phyloP scores from a whole-genome alignment of 192 early-diverging fungal genomes.

The Ambispora gerdemannii region DNA sequence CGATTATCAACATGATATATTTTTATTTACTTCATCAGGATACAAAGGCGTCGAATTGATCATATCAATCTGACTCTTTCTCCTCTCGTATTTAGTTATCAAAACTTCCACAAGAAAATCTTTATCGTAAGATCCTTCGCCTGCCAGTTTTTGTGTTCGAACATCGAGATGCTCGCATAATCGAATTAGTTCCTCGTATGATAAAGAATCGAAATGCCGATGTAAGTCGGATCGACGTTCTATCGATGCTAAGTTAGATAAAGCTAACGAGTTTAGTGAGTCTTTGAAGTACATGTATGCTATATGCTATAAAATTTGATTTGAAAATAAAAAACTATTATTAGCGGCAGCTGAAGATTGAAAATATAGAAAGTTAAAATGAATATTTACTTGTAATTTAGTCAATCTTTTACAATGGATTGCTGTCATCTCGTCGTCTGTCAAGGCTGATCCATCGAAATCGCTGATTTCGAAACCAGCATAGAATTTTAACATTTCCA shows the following conservation, averaged over 20 bases:
- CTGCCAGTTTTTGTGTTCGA: conserved; percentile 47
- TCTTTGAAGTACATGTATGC: conserved; percentile 68
- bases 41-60: conserved; percentile 72
- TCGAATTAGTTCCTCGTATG: conserved; percentile 43
- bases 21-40: conserved; percentile 61
- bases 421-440: conserved; percentile 60
- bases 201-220: conserved; percentile 53
- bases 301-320: conserved; percentile 42
- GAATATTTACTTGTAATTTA: conserved; percentile 56
- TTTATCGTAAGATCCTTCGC: conserved; percentile 28
- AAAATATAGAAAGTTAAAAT: neutral
- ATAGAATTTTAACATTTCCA: conserved; percentile 70
- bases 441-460: conserved; percentile 72
- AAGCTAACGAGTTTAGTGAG: conserved; percentile 66
- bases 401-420: conserved; percentile 60
- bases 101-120: conserved; percentile 60
- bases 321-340: neutral
- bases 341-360: neutral
- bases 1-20: neutral
- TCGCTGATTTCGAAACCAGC: conserved; percentile 79
- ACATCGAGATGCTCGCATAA: conserved; percentile 65
- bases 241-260: conserved; percentile 69
- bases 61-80: conserved; percentile 63
- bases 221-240: conserved; percentile 48
- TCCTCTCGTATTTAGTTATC: conserved; percentile 54